Evolutionary conservation across 441 rosid species (phyloP), one percentile per base, ranked within the genome.

Genomic region (Dalechampia spathulata): DNA sequence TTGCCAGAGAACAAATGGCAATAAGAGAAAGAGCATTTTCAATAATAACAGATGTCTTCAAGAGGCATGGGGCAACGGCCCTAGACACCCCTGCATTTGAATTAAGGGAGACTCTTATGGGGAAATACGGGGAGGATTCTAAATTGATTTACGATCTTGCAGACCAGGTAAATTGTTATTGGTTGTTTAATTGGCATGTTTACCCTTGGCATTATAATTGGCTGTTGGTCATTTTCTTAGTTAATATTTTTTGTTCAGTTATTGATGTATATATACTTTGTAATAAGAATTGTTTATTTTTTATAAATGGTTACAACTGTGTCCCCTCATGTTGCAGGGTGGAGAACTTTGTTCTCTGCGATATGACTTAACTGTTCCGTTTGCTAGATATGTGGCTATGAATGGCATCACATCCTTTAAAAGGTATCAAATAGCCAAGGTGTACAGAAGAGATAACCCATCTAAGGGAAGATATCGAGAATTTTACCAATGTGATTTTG

Each of bases 71-170:
- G 58, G 96, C 96, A 22, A 85, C 85, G 17, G 84, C 90, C 25
- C 82, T 93, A 32, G 99, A 93, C 60, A 93, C 99, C 56, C 99
- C 99, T 69, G 97, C 77, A 63, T 93, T 93, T 63, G 99, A 93
- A 69, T 57, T 93, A 85, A 80, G 88, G 73, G 97, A 93, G 82
- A 93, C 99, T 25, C 79, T 93, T 44, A 87, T 73, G 78, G 99
- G 96, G 21, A 90, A 93, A 65, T 93, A 87, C 14, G 96, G 99
- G 58, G 99, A 93, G 74, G 99, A 93, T 61, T 85, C 99, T 2
- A 93, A 93, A 69, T 74, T 93, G 78, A 74, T 93, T 56, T 87
- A 85, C 49, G 95, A 93, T 80, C 88, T 93, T 48, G 99, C 95
- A 46, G 99, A 93, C 63, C 96, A 93, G 95, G 99, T 92, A 68